Evolutionary conservation across 352 stramenopile species (phyloP), one percentile per base, ranked within the genome.

Genomic region (Plasmopara muralis): DNA sequence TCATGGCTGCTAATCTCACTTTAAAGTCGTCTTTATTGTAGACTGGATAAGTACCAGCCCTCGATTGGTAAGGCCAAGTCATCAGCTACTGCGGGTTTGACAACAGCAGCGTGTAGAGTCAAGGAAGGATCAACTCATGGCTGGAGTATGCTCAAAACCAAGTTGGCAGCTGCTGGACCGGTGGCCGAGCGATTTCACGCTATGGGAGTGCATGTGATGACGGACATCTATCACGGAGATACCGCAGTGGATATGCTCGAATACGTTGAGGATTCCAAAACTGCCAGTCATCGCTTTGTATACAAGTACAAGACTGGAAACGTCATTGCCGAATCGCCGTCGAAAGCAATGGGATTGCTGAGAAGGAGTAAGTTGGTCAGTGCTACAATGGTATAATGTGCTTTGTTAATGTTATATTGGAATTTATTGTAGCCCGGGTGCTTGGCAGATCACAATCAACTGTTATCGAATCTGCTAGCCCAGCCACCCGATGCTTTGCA

Each of bases 121-220:
- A 87, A 84, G 35, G 79, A 85, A 46, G 82, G 82, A 4, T 87
- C 77, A 9, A 84, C 76, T 4, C 77, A 93, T 47, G 76, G 81
- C 4, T 91, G 78, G 77, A 88, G 76, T 28, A 84, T 88, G 38
- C 43, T 91, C 33, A 89, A 88, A 67, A 89, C 68, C 14, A 89
- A 83, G 47, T 40, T 91, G 35, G 76, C 81, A 7, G 73, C 77
- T 0, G 78, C 79, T 3, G 77, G 76, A 20, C 78, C 78, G 9
- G 79, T 88, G n/a, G 81, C 82, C 0, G 82, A 86, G 49, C 72
- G 72, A 49, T 74, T 93, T 48, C 78, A 90, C 39, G 78, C 65
- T 6, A 85, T 93, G 74, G 74, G 79, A 2, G 39, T 92, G 1
- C 71, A 80, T 43, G 76, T 83, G 29, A 74, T 89, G 47, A 87